A percentile compares a stretch with the other conserved stretches of the same genome.
Conservation (phyloP, 371 early-diverging fungal genomes). For the Vittaforma corneae region DNA sequence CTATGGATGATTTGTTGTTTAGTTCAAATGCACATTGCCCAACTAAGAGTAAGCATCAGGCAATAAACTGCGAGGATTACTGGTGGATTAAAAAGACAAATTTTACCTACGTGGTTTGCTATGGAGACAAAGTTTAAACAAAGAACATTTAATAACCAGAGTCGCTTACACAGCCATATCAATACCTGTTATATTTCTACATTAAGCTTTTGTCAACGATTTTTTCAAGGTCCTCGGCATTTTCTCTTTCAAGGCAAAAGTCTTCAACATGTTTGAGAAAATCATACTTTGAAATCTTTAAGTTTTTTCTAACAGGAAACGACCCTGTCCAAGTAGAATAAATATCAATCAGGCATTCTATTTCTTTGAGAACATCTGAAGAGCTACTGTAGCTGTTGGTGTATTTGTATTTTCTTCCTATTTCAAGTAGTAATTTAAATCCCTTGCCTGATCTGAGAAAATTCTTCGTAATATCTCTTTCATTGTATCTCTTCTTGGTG, state of each 20-base stretch:
- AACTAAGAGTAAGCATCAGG: too few species aligned
- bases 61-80: too few species aligned
- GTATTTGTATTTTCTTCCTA: background rate
- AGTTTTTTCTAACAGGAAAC: conserved; percentile 32
- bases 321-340: conserved; percentile 38
- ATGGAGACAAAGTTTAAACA: too few species aligned
- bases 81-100: too few species aligned
- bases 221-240: too few species aligned
- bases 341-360: conserved; percentile 42
- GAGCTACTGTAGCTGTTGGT: background rate
- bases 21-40: too few species aligned
- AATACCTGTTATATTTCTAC: too few species aligned
- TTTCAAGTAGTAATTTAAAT: conserved; percentile 28
- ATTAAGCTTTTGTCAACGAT: too few species aligned
- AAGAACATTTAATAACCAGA: too few species aligned
- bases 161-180: too few species aligned
- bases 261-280: conserved; percentile 44
- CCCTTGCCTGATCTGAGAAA: conserved; percentile 39
- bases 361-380: conserved; percentile 8
- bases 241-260: conserved; percentile 1
- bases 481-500: conserved; percentile 38
- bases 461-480: conserved; percentile 23
- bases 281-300: conserved; percentile 38
- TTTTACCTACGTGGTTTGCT: too few species aligned
- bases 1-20: too few species aligned